Percentiles rank a stretch among this genome's conserved stretches.
These are phyloP conservation scores for Leishmania tropica DNA, from an alignment of 208 protist genomes.

Conservation along the genomic window DNA sequence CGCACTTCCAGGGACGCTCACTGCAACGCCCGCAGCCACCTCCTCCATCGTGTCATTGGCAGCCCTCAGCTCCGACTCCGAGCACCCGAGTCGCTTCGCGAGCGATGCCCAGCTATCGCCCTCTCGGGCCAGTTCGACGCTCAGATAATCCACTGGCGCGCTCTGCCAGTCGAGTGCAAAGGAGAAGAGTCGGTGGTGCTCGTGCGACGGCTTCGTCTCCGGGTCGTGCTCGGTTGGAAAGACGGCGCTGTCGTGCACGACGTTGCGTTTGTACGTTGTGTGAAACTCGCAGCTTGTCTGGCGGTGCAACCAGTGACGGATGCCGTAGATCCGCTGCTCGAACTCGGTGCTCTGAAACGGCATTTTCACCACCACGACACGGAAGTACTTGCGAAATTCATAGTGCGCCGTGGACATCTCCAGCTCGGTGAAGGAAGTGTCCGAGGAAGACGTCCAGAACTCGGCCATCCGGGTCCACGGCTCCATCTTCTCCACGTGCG, in stretches of 20 bases:
- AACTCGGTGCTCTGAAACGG: slow-evolving; percentile 91
- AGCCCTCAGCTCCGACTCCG: slow-evolving; percentile 41
- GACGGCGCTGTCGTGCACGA: slow-evolving; percentile 80
- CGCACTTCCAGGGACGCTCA: slow-evolving; percentile 56
- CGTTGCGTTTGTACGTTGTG: slow-evolving; percentile 77
- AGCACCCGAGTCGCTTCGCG: slow-evolving; percentile 59
- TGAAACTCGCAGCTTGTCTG: slow-evolving; percentile 90
- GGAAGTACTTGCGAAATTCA: slow-evolving; percentile 91
- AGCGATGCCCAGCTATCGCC: slow-evolving; percentile 74
- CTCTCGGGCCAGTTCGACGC: slow-evolving; percentile 43
- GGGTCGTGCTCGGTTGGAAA: slow-evolving; percentile 87
- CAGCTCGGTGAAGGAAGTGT: slow-evolving; percentile 84
- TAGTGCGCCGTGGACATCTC: slow-evolving; percentile 92
- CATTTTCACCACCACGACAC: slow-evolving; percentile 83
- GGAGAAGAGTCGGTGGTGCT: slow-evolving; percentile 91
- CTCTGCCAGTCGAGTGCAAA: slow-evolving; percentile 91
- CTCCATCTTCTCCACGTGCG: slow-evolving; percentile 83
- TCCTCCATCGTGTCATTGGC: slow-evolving; percentile 49
- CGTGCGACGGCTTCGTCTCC: slow-evolving; percentile 55
- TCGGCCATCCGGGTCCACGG: slow-evolving; percentile 88
- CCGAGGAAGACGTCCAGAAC: slow-evolving; percentile 89
- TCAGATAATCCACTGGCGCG: slow-evolving; percentile 65
- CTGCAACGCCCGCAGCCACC: slow-evolving; percentile 38
- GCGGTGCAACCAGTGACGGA: slow-evolving; percentile 89
- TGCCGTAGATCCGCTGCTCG: slow-evolving; percentile 89